Evolutionary conservation across 2,329 filamentous ascomycete genomes (phyloP).

Genomic region (Ceratocystis harringtonii): DNA sequence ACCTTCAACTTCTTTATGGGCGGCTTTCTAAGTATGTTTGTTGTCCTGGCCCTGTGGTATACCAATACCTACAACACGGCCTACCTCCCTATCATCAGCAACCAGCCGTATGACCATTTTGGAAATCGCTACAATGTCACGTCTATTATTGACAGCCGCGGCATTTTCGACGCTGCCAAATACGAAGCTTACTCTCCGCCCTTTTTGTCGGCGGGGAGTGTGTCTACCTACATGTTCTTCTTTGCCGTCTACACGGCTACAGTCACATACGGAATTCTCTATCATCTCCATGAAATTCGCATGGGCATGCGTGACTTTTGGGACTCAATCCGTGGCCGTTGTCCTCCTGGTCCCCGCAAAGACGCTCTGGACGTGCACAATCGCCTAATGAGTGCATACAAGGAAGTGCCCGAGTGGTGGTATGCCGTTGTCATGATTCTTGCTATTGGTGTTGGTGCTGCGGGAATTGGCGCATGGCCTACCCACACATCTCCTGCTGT

Average conservation of each 20-base stretch:
- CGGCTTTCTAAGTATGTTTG: slow-evolving; percentile 38
- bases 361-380: slow-evolving; percentile 24
- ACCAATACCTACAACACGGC: slow-evolving; percentile 41
- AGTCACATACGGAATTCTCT: slow-evolving; percentile 35
- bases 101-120: slow-evolving; percentile 36
- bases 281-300: slow-evolving; percentile 36
- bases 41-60: slow-evolving; percentile 44
- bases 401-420: slow-evolving; percentile 42
- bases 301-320: slow-evolving; percentile 35
- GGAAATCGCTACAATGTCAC: slow-evolving; percentile 34
- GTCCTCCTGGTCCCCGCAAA: slow-evolving; percentile 22
- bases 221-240: slow-evolving; percentile 40
- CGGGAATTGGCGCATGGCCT: slow-evolving; percentile 33
- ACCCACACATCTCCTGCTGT: slow-evolving; percentile 37
- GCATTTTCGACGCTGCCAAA: slow-evolving; percentile 31
- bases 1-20: slow-evolving; percentile 49
- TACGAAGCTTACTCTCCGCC: slow-evolving; percentile 38
- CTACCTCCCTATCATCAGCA: slow-evolving; percentile 39
- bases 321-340: slow-evolving; percentile 29
- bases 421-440: slow-evolving; percentile 30
- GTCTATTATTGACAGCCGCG: slow-evolving; percentile 28
- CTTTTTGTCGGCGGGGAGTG: slow-evolving; percentile 35
- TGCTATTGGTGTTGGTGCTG: slow-evolving; percentile 33
- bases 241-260: slow-evolving; percentile 40
- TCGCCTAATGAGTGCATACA: slow-evolving; percentile 21